These are phyloP conservation scores for Mortierella sp. DNA, from an alignment of 371 early-diverging fungal genomes.

Conservation along the genomic window DNA sequence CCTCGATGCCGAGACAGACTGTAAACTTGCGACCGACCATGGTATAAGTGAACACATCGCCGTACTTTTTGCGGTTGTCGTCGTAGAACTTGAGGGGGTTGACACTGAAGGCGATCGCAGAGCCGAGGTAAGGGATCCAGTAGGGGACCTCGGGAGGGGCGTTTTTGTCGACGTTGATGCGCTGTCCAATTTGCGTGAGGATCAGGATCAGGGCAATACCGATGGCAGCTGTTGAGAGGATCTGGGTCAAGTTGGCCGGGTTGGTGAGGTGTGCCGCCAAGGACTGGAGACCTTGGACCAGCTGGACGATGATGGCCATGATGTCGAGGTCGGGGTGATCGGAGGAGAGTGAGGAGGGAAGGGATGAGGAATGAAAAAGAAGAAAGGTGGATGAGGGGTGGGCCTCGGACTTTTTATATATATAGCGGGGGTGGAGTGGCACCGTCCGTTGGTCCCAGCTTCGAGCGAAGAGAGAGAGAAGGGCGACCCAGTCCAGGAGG, in stretches of 20 bases:
- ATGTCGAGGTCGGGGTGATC: conserved; percentile 19
- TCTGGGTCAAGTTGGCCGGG: conserved; percentile 53
- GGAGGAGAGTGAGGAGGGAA: conserved; percentile 13
- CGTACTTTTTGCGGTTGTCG: conserved; percentile 81
- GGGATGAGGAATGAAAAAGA: not conserved
- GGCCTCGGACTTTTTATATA: conserved; percentile 2
- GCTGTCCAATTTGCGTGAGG: conserved; percentile 59
- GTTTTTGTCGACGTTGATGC: conserved; percentile 68
- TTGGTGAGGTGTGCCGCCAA: conserved; percentile 49
- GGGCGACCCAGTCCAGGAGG: conserved; percentile 9
- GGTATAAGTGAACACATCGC: conserved; percentile 93
- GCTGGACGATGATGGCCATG: conserved; percentile 59
- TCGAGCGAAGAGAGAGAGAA: not conserved
- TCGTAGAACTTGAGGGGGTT: conserved; percentile 90
- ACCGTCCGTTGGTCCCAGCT: conserved; percentile 10
- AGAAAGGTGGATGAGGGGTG: conserved; percentile 17
- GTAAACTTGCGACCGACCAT: conserved; percentile 95
- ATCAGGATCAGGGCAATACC: conserved; percentile 46
- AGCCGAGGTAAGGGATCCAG: conserved; percentile 92
- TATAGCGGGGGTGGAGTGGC: not conserved
- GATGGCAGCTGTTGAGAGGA: conserved; percentile 44
- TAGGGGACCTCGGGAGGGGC: conserved; percentile 90
- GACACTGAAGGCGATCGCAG: conserved; percentile 89
- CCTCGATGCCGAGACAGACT: conserved; percentile 90
- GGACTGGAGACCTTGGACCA: conserved; percentile 55